phyloP scores from a whole-genome alignment of 1,284 basidiomycete genomes.

The Austropuccinia psidii region DNA sequence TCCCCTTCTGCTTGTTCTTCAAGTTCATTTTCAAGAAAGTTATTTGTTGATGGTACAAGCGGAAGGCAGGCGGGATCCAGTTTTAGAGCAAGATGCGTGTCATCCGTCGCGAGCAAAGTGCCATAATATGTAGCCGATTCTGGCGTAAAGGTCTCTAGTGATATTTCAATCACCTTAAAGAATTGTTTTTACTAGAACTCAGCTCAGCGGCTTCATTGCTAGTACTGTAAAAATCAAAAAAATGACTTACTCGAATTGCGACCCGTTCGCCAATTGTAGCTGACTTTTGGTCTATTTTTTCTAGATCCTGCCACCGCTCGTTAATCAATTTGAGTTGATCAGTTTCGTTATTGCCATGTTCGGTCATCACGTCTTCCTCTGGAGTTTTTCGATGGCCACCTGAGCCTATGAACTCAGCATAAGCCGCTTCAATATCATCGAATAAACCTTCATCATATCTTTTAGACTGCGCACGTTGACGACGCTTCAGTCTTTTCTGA shows the following conservation, averaged over 20 bases:
- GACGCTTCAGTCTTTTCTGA: slow-evolving; percentile 11
- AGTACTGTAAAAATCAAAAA: background rate
- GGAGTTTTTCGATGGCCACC: slow-evolving; percentile 7
- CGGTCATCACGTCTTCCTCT: background rate
- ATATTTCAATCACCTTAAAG: slow-evolving; percentile 12
- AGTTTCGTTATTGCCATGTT: background rate
- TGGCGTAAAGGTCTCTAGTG: slow-evolving; percentile 17
- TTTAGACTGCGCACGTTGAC: background rate
- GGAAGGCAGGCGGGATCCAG: slow-evolving; percentile 16
- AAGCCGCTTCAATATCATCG: slow-evolving; percentile 13
- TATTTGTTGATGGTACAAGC: background rate
- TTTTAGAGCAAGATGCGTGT: background rate
- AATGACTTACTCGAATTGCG: slow-evolving; percentile 8
- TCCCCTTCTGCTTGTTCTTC: background rate
- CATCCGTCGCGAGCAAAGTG: background rate
- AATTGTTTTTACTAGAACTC: background rate
- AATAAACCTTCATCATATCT: background rate
- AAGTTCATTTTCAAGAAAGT: no score
- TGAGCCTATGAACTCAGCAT: slow-evolving; percentile 16
- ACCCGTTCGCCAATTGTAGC: background rate
- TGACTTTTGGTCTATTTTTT: background rate
- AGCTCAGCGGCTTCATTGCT: background rate
- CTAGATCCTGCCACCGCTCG: background rate
- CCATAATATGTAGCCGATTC: slow-evolving; percentile 18
- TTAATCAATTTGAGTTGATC: background rate